phyloP scores from a whole-genome alignment of 1,284 basidiomycete genomes.

The Leucoagaricus sp. region DNA sequence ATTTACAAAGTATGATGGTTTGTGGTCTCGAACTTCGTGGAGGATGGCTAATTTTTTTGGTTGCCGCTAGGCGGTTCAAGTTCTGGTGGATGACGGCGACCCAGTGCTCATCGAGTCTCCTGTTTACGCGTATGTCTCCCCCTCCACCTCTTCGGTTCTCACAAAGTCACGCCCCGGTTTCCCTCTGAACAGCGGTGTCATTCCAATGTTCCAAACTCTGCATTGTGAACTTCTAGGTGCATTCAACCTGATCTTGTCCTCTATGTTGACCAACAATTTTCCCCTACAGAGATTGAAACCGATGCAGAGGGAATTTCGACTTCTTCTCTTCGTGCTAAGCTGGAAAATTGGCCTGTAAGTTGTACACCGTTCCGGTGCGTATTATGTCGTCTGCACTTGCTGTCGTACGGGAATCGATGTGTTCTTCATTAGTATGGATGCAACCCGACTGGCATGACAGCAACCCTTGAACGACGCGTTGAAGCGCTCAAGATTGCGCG shows the following conservation, averaged over 20 bases:
- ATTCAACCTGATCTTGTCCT: neutral
- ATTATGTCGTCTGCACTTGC: neutral
- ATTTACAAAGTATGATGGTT: slow-evolving; percentile 70
- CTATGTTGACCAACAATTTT: neutral
- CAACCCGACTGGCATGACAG: slow-evolving; percentile 85
- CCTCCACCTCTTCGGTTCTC: neutral
- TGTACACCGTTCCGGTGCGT: slow-evolving; percentile 83
- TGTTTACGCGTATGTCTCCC: slow-evolving; percentile 70
- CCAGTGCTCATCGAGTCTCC: slow-evolving; percentile 85
- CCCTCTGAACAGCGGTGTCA: slow-evolving; percentile 49
- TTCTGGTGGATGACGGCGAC: slow-evolving; percentile 76
- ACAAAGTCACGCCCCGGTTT: neutral
- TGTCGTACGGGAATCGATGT: neutral
- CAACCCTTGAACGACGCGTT: slow-evolving; percentile 71
- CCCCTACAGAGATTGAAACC: slow-evolving; percentile 65
- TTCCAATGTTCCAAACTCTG: slow-evolving; percentile 61
- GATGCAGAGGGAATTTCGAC: slow-evolving; percentile 80
- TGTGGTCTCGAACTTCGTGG: neutral
- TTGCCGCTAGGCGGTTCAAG: slow-evolving; percentile 44
- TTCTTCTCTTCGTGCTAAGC: slow-evolving; percentile 59
- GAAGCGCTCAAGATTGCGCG: slow-evolving; percentile 77
- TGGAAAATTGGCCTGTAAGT: slow-evolving; percentile 77
- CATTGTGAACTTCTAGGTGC: slow-evolving; percentile 67
- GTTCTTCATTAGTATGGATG: slow-evolving; percentile 61
- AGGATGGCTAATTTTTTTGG: slow-evolving; percentile 1